Evolutionary conservation across 371 early-diverging fungal species (phyloP), one percentile per base, ranked within the genome.

Genomic region (Mucor velutinosus): DNA sequence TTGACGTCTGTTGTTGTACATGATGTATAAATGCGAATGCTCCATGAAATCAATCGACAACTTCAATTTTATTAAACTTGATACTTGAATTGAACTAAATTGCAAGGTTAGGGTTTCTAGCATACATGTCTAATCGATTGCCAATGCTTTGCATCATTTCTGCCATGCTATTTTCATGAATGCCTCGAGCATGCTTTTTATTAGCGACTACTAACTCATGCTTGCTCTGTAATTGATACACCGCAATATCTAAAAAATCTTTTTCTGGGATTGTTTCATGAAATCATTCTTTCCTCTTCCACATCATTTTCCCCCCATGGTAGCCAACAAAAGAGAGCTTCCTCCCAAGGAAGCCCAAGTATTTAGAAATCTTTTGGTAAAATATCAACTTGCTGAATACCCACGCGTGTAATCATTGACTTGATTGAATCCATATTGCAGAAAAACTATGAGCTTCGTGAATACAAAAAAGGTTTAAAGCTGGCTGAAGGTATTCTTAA

Each of bases 381-480:
- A 78, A 64, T 7, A 47, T 2, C 43, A 32, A 23, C 17, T 5
- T 61, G 7, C 11, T 4, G 33, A 3, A 29, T 14, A 33, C 11
- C 19, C 17, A 15, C 14, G n/a, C 21, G 41, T 17, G 21, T 14
- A 1, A 14, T 21, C 0, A 23, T 33, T 33, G 11, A 21, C 32
- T 32, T 3, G 33, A 33, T 14, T 19, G 15, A 45, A 29, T 37
- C 8, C 14, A 37, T 1, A 30, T 30, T 37, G 10, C 75, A 96
- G 96, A 95, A 92, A 90, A 87, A 90, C 69, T 97, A 94, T 77
- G 99, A 99, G 76, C 82, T 83, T 72, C 94, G 93, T 79, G 95
- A 97, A 76, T 97, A 97, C 85, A 97, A 97, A 78, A 95, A 94
- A 73, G 99, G 97, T 10, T 78, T 97, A 17, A 97, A 97, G 80